Conservation (phyloP, 2,329 filamentous ascomycete species). For the Verticillium dahliae region DNA sequence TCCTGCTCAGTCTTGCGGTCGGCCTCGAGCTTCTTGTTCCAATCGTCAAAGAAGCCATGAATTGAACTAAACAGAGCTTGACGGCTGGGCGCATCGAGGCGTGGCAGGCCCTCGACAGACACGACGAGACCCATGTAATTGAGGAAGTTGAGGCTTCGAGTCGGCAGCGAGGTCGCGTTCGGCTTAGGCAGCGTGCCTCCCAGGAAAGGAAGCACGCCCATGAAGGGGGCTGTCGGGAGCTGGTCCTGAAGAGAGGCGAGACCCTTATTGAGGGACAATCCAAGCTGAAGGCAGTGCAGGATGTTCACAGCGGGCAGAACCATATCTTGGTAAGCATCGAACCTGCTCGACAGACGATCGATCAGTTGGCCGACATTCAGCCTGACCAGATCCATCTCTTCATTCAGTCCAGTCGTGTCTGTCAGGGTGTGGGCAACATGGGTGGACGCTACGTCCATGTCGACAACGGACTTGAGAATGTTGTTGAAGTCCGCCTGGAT, state of each 20-base stretch:
- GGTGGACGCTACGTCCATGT: slow-evolving; percentile 33
- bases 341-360: slow-evolving; percentile 60
- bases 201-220: slow-evolving; percentile 48
- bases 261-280: slow-evolving; percentile 58
- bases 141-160: slow-evolving; percentile 39
- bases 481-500: slow-evolving; percentile 82
- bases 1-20: slow-evolving; percentile 71
- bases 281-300: slow-evolving; percentile 70
- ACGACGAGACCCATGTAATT: slow-evolving; percentile 36
- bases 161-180: slow-evolving; percentile 17
- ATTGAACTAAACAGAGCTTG: slow-evolving; percentile 60
- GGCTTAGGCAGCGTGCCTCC: slow-evolving; percentile 29
- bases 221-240: slow-evolving; percentile 17
- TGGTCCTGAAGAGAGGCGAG: slow-evolving; percentile 25
- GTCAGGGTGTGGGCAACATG: slow-evolving; percentile 26
- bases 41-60: slow-evolving; percentile 68
- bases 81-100: slow-evolving; percentile 34
- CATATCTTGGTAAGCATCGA: slow-evolving; percentile 79
- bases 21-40: slow-evolving; percentile 68
- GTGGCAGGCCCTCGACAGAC: slow-evolving; percentile 39
- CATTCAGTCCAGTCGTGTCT: slow-evolving; percentile 21
- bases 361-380: slow-evolving; percentile 62
- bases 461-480: slow-evolving; percentile 58
- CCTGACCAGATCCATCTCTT: slow-evolving; percentile 43
- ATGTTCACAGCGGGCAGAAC: slow-evolving; percentile 72